Conservation (phyloP, 345 rosid genomes). For the Salix koriyanagi region DNA sequence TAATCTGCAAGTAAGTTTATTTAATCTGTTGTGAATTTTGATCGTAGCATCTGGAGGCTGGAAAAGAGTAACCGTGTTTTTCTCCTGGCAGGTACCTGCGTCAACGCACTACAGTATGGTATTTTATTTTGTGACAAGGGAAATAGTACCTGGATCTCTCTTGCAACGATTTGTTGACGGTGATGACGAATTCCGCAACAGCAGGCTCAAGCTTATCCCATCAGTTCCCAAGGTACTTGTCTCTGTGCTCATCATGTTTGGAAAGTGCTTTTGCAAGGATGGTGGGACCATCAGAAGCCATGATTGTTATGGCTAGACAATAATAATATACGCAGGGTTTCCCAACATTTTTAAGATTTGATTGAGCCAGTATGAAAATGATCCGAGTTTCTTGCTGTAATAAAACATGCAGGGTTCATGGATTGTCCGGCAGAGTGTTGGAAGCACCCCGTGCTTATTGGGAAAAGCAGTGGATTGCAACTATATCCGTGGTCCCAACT, state of each 20-base stretch:
- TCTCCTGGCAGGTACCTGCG: constrained; percentile 69
- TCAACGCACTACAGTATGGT: constrained; percentile 98
- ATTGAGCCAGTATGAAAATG: constrained; percentile 3
- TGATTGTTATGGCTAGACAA: background rate
- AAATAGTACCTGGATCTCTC: constrained; percentile 68
- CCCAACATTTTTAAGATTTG: background rate
- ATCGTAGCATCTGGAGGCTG: constrained; percentile 2
- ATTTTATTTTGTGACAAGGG: constrained; percentile 74
- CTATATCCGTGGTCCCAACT: constrained; percentile 76
- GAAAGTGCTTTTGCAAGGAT: background rate
- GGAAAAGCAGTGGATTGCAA: constrained; percentile 97
- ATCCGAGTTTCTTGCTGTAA: background rate
- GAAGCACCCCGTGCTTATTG: constrained; percentile 94
- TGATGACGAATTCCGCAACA: constrained; percentile 95
- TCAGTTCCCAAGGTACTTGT: constrained; percentile 78
- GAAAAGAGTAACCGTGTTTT: background rate
- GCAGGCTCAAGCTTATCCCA: constrained; percentile 95
- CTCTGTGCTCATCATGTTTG: background rate
- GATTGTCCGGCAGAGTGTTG: constrained; percentile 99
- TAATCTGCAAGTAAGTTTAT: constrained; percentile 31
- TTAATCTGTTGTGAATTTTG: background rate
- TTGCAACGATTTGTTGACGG: constrained; percentile 95
- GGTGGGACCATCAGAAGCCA: background rate
- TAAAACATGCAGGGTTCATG: constrained; percentile 74
- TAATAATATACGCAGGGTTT: too few species aligned